A percentile compares a stretch with the other conserved stretches of the same genome.
phyloP scores from a whole-genome alignment of 495 filamentous ascomycete species.

The Pseudoneurospora amorphoporcata region DNA sequence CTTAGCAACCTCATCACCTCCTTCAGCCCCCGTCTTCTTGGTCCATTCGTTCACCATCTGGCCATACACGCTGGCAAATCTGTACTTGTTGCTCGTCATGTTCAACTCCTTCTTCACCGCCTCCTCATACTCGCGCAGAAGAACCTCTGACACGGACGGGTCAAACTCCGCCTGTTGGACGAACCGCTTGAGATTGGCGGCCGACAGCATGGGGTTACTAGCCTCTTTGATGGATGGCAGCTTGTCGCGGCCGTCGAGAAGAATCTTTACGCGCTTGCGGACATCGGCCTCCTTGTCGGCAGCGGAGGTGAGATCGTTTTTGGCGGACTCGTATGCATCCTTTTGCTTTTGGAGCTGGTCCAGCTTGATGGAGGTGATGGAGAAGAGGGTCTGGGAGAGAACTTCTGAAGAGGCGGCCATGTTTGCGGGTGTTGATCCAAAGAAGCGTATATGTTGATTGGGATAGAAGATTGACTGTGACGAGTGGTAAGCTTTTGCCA shows the following conservation, averaged over 20 bases:
- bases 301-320: slow-evolving; percentile 20
- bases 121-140: slow-evolving; percentile 28
- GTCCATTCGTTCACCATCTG: slow-evolving; percentile 52
- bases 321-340: slow-evolving; percentile 36
- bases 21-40: slow-evolving; percentile 9
- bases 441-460: not conserved
- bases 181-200: slow-evolving; percentile 17
- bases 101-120: slow-evolving; percentile 27
- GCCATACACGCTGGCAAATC: slow-evolving; percentile 53
- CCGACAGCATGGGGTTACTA: slow-evolving; percentile 7
- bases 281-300: slow-evolving; percentile 17
- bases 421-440: not conserved
- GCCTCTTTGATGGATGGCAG: slow-evolving; percentile 10
- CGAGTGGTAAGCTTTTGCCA: not conserved
- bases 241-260: slow-evolving; percentile 20
- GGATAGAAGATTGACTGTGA: not conserved
- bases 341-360: slow-evolving; percentile 49
- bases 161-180: slow-evolving; percentile 27
- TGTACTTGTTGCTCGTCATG: slow-evolving; percentile 41
- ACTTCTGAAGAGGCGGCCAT: slow-evolving; percentile 21
- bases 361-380: slow-evolving; percentile 58
- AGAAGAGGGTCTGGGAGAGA: slow-evolving; percentile 51
- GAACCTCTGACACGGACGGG: slow-evolving; percentile 21
- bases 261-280: slow-evolving; percentile 18
- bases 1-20: not conserved